Percentiles rank a stretch among this genome's conserved stretches.
These are phyloP conservation scores for Umbelopsis vinacea DNA, from an alignment of 192 early-diverging fungal species.

Conservation along the genomic window DNA sequence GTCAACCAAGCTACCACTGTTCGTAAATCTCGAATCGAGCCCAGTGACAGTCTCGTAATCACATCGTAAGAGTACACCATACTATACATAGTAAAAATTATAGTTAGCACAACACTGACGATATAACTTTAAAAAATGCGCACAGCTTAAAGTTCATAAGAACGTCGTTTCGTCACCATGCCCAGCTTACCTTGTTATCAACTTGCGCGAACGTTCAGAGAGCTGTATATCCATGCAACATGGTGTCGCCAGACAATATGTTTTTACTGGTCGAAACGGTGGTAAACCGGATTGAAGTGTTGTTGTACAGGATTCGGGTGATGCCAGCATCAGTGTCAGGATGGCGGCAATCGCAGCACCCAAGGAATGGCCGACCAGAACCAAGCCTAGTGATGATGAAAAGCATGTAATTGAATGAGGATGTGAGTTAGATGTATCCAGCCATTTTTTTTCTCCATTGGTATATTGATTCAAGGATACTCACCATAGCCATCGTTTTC, in stretches of 20 bases:
- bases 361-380: slow-evolving; percentile 54
- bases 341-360: slow-evolving; percentile 56
- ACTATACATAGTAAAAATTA: slow-evolving; percentile 32
- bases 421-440: neutral
- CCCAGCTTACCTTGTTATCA: slow-evolving; percentile 38
- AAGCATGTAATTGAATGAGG: no score
- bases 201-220: slow-evolving; percentile 37
- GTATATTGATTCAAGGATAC: neutral
- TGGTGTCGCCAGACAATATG: slow-evolving; percentile 50
- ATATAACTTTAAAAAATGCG: no score
- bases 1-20: slow-evolving; percentile 2
- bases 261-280: slow-evolving; percentile 46
- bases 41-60: neutral
- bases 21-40: slow-evolving; percentile 15
- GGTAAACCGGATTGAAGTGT: slow-evolving; percentile 43
- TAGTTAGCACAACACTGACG: no score
- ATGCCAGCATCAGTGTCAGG: slow-evolving; percentile 47
- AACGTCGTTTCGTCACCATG: no score
- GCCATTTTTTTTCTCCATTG: neutral
- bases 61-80: slow-evolving; percentile 35
- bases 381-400: slow-evolving; percentile 27
- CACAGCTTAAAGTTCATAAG: no score
- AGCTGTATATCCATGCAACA: slow-evolving; percentile 49
- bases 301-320: slow-evolving; percentile 46
- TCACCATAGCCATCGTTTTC: slow-evolving; percentile 44